These are phyloP conservation scores for Solanum dulcamara DNA, from an alignment of 257 asterid genomes.

Conservation along the genomic window DNA sequence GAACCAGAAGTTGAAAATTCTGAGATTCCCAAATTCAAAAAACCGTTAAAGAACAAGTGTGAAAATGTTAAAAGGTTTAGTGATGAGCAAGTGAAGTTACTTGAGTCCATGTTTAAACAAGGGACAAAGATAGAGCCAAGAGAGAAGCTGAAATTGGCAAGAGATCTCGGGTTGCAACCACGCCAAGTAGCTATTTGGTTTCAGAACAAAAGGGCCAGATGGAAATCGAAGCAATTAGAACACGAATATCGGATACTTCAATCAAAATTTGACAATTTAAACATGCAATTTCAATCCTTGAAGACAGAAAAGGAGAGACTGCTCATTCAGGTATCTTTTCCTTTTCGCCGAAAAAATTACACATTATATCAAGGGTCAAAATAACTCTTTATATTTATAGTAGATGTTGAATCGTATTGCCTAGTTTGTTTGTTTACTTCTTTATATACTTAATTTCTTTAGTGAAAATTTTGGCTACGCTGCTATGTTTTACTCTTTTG, in stretches of 20 bases:
- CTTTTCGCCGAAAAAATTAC: too few species aligned
- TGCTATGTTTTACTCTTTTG: neutral
- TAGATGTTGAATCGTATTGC: too few species aligned
- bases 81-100: slow-evolving; percentile 39
- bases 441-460: neutral
- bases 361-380: too few species aligned
- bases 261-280: slow-evolving; percentile 22
- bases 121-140: slow-evolving; percentile 43
- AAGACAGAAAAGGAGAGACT: slow-evolving; percentile 34
- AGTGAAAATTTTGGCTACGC: neutral
- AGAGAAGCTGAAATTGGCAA: slow-evolving; percentile 41
- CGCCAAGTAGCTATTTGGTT: slow-evolving; percentile 72
- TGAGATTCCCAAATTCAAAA: slow-evolving; percentile 1
- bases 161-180: slow-evolving; percentile 49
- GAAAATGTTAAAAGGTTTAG: slow-evolving; percentile 31
- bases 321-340: slow-evolving; percentile 26
- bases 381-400: too few species aligned
- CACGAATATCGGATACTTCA: slow-evolving; percentile 21
- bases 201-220: slow-evolving; percentile 61
- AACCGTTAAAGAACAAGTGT: slow-evolving; percentile 7
- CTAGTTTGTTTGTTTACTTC: too few species aligned
- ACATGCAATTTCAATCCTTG: slow-evolving; percentile 20
- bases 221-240: slow-evolving; percentile 60
- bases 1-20: slow-evolving; percentile 17
- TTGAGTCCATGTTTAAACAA: slow-evolving; percentile 40